These are phyloP conservation scores for Phaeomoniella chlamydospora DNA, from an alignment of 2,329 filamentous ascomycete genomes.

Conservation along the genomic window DNA sequence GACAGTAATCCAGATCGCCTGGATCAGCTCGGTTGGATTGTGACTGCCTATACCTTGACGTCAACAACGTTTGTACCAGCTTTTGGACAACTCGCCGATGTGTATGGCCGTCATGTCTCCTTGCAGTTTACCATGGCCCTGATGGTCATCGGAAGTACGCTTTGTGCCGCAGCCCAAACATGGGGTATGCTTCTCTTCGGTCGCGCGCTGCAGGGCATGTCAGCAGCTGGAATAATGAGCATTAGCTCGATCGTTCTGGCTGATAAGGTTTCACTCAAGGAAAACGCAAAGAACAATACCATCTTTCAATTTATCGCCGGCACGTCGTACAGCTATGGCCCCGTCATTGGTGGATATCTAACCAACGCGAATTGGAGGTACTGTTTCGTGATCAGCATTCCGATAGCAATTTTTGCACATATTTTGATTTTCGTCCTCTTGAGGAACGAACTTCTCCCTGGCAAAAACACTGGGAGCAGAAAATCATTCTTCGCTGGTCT, in stretches of 20 bases:
- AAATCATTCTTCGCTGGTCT: constrained; percentile 31
- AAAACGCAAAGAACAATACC: constrained; percentile 49
- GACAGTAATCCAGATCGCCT: constrained; percentile 39
- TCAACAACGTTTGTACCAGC: constrained; percentile 46
- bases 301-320: constrained; percentile 47
- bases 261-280: constrained; percentile 41
- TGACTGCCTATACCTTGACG: constrained; percentile 54
- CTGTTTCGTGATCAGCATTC: constrained; percentile 52
- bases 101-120: constrained; percentile 47
- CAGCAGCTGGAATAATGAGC: constrained; percentile 47
- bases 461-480: constrained; percentile 14
- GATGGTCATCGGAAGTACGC: constrained; percentile 18
- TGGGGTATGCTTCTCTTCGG: constrained; percentile 50
- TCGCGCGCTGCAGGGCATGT: constrained; percentile 47
- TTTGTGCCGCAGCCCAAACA: constrained; percentile 42
- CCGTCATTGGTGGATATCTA: constrained; percentile 43
- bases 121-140: constrained; percentile 42
- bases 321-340: constrained; percentile 45
- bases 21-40: constrained; percentile 29
- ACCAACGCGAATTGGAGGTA: constrained; percentile 47
- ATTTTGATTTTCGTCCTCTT: constrained; percentile 35
- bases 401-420: constrained; percentile 33
- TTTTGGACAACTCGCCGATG: constrained; percentile 49
- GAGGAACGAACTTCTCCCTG: constrained; percentile 42
- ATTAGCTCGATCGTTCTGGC: constrained; percentile 35